Percentiles rank a stretch among this genome's conserved stretches.
Conservation (phyloP, 164 flowering plant genomes). For the Nelumbo lutea region DNA sequence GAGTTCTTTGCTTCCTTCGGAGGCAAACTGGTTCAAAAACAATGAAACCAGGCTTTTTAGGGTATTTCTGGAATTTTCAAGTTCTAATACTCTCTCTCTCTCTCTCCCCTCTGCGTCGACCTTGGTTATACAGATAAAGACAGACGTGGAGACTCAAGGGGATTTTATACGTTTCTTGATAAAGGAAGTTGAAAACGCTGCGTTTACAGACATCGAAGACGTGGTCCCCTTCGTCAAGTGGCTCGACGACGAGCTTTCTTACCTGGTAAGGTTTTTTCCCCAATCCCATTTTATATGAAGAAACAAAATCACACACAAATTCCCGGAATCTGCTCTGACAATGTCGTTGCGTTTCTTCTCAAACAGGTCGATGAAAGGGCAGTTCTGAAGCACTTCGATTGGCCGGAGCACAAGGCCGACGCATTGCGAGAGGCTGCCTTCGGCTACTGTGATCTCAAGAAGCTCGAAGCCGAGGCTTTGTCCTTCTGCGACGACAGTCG, state of each 20-base stretch:
- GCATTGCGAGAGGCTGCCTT: constrained; percentile 96
- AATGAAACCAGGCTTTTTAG: not conserved
- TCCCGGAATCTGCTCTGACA: not conserved
- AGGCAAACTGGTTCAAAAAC: constrained; percentile 11
- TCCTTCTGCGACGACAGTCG: constrained; percentile 58
- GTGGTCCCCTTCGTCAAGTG: constrained; percentile 90
- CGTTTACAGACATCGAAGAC: constrained; percentile 77
- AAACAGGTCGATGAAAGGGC: constrained; percentile 95
- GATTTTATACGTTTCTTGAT: constrained; percentile 86
- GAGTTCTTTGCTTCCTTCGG: not conserved
- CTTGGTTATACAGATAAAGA: constrained; percentile 59
- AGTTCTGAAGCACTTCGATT: constrained; percentile 87
- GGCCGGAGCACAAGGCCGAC: constrained; percentile 98
- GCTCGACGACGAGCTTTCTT: constrained; percentile 97
- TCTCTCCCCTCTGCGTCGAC: not conserved
- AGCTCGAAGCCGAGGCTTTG: constrained; percentile 68
- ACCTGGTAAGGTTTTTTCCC: constrained; percentile 40
- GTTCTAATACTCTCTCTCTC: not conserved
- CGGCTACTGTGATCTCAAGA: constrained; percentile 84
- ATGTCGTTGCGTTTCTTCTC: not conserved
- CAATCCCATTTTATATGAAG: not conserved
- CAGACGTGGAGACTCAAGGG: constrained; percentile 91
- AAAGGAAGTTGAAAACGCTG: constrained; percentile 77
- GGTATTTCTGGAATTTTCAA: constrained; percentile 5
- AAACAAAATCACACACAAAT: not conserved